Percentiles rank a stretch among this genome's conserved stretches.
Conservation (phyloP, 805 yeast genomes). For the Saturnispora gosingensis region DNA sequence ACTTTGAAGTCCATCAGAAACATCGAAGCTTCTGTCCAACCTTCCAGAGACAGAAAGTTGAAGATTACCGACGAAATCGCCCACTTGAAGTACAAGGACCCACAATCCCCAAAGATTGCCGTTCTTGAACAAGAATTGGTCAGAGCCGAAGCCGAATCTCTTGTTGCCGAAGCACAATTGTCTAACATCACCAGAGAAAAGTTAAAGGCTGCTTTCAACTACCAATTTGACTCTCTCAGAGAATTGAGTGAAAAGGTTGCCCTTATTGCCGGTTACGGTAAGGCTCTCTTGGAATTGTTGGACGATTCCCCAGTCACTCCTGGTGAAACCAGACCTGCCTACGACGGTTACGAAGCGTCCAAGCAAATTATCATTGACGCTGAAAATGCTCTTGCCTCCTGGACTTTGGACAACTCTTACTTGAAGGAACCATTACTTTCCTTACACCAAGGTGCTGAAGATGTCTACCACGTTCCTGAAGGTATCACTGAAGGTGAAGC, state of each 20-base stretch:
- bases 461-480: conserved; percentile 58
- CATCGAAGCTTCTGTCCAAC: conserved; percentile 96
- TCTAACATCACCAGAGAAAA: conserved; percentile 97
- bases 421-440: conserved; percentile 76
- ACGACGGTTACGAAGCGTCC: conserved; percentile 96
- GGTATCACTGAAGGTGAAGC: conserved; percentile 35
- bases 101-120: conserved; percentile 90
- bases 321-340: conserved; percentile 97
- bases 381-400: conserved; percentile 87
- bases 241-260: conserved; percentile 96
- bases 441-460: conserved; percentile 39
- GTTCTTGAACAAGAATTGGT: conserved; percentile 97
- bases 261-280: conserved; percentile 97
- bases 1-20: conserved; percentile 90
- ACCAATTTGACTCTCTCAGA: conserved; percentile 91
- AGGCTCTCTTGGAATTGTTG: conserved; percentile 88
- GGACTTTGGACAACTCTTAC: conserved; percentile 95
- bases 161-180: conserved; percentile 98
- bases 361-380: conserved; percentile 97
- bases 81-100: conserved; percentile 95
- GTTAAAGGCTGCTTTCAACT: conserved; percentile 93
- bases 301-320: conserved; percentile 98
- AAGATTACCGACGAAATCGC: conserved; percentile 97
- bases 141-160: conserved; percentile 97
- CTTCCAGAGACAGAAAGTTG: conserved; percentile 95